A percentile compares a stretch with the other conserved stretches of the same genome.
Conservation (phyloP, 306 rosid species). For the Styphnolobium japonicum region DNA sequence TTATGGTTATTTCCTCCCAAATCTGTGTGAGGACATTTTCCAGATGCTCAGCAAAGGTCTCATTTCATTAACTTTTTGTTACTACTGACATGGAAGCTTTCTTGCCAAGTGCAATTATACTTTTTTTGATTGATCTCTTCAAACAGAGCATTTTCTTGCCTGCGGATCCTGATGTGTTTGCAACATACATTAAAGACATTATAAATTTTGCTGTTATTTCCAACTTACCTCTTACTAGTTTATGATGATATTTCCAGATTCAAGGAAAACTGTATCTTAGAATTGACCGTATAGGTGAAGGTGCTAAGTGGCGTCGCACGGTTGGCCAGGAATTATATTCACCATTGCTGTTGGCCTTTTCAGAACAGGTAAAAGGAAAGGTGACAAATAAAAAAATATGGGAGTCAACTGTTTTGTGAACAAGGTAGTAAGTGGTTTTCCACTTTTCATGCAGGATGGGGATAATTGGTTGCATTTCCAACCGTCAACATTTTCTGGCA, state of each 20-base stretch:
- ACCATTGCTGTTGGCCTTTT: slow-evolving; percentile 82
- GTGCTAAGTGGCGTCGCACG: slow-evolving; percentile 92
- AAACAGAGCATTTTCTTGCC: slow-evolving; percentile 1
- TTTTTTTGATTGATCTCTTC: neutral
- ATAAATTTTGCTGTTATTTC: neutral
- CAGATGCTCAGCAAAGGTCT: neutral
- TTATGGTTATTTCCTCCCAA: slow-evolving; percentile 14
- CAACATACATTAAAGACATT: neutral
- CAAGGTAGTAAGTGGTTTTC: neutral
- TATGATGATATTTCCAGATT: slow-evolving; percentile 52
- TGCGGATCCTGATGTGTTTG: neutral
- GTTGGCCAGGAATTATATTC: slow-evolving; percentile 92
- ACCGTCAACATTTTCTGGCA: slow-evolving; percentile 47
- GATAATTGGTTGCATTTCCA: slow-evolving; percentile 42
- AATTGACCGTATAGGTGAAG: slow-evolving; percentile 75
- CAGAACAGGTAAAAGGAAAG: slow-evolving; percentile 63
- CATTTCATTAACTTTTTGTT: neutral
- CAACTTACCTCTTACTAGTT: slow-evolving; percentile 14
- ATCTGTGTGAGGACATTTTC: slow-evolving; percentile 2
- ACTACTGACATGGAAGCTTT: neutral
- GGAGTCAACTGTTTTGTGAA: neutral
- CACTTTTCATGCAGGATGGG: slow-evolving; percentile 53
- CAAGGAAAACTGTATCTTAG: slow-evolving; percentile 77
- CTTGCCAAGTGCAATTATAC: neutral
- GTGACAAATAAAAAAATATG: neutral